phyloP scores from a whole-genome alignment of 2,329 filamentous ascomycete species.

The Hymenoscyphus infarciens region DNA sequence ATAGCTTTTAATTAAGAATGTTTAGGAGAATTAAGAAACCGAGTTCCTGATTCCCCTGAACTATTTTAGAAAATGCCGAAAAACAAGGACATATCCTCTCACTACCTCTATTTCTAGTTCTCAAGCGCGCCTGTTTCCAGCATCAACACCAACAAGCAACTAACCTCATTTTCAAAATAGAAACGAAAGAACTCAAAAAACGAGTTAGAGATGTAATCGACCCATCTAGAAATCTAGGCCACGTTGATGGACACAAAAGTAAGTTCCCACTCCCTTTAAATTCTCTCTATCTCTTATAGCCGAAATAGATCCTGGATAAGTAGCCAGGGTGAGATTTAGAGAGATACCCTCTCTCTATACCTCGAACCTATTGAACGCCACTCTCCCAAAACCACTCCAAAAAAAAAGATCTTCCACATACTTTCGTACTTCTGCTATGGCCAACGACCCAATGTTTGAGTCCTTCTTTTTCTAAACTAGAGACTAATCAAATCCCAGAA shows the following conservation, averaged over 20 bases:
- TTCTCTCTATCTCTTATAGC: too few relatives aligned
- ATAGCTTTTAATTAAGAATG: too few relatives aligned
- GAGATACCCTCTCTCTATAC: too few relatives aligned
- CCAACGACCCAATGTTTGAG: background rate
- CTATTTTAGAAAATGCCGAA: too few relatives aligned
- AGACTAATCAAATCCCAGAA: slow-evolving; percentile 3
- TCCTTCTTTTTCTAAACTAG: background rate
- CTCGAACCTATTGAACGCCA: too few relatives aligned
- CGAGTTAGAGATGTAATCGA: slow-evolving; percentile 78
- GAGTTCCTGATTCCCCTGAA: too few relatives aligned
- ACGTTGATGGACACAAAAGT: slow-evolving; percentile 58
- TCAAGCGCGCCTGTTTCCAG: background rate
- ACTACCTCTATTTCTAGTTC: background rate
- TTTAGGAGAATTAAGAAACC: too few relatives aligned
- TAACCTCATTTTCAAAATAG: background rate
- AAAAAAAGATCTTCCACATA: too few relatives aligned
- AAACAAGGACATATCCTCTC: background rate
- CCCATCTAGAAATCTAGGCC: slow-evolving; percentile 72
- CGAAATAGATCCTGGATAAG: too few relatives aligned
- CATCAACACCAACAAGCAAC: background rate
- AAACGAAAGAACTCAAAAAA: slow-evolving; percentile 75
- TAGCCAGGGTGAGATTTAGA: too few relatives aligned
- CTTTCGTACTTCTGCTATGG: background rate
- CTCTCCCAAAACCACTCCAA: too few relatives aligned
- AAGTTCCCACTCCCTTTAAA: background rate